Percentiles rank a stretch among this genome's conserved stretches.
phyloP scores from a whole-genome alignment of 495 filamentous ascomycete genomes.

The Trichoderma orchidacearum region DNA sequence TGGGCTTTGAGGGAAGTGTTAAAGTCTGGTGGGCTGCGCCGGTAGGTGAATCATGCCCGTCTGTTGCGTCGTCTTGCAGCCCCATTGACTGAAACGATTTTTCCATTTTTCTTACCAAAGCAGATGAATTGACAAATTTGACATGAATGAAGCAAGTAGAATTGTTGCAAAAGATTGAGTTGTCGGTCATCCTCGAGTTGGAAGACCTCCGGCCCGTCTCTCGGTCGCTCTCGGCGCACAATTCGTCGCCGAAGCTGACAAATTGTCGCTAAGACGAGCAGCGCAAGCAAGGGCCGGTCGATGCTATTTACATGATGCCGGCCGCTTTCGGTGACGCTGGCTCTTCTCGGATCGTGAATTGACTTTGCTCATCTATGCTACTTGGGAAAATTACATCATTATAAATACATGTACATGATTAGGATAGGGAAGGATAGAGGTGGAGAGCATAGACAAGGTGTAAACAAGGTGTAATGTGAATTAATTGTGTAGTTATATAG shows the following conservation, averaged over 20 bases:
- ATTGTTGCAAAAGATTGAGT: too few species aligned
- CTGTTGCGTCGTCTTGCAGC: neutral
- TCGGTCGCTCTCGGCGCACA: neutral
- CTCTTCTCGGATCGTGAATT: too few species aligned
- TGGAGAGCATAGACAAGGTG: too few species aligned
- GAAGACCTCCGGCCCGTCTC: too few species aligned
- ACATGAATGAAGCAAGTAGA: too few species aligned
- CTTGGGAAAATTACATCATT: neutral
- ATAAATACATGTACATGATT: too few species aligned
- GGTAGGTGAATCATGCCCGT: neutral
- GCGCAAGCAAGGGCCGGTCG: neutral
- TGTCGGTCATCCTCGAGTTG: too few species aligned
- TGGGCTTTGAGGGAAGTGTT: neutral
- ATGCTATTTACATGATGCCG: neutral
- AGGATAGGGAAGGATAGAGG: too few species aligned
- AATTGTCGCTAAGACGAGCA: neutral
- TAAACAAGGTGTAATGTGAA: too few species aligned
- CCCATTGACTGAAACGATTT: neutral
- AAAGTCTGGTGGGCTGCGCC: neutral
- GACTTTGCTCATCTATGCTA: too few species aligned
- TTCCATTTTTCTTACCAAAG: neutral
- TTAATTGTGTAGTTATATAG: too few species aligned
- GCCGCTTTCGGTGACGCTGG: neutral
- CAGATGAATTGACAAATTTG: too few species aligned
- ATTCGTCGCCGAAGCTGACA: neutral